Evolutionary conservation across 495 filamentous ascomycete species (phyloP), one percentile per base, ranked within the genome.

Genomic region (Podospora didyma): DNA sequence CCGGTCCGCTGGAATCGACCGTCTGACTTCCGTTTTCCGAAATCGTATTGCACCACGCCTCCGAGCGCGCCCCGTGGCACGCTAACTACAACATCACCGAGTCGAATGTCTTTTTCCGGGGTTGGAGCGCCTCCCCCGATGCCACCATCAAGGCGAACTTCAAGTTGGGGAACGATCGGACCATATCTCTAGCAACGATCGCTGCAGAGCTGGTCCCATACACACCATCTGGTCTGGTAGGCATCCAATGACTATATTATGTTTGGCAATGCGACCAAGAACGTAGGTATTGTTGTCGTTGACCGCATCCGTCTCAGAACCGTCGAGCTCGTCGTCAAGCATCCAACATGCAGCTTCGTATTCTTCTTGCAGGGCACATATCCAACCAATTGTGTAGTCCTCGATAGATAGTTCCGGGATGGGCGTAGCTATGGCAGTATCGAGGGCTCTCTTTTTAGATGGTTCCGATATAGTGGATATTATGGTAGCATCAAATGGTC

Each of bases 231-330:
- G n/a, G n/a, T 24, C 28, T 9, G 49, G 31, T 3, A 52, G 28
- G 9, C n/a, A 52, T 11, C 67, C 66, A 19, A 79, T 67, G 12
- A 76, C 77, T 7, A 81, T 56, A 49, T 73, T 65, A 60, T 80
- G 74, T 44, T 64, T 62, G 12, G 67, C 70, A 37, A 79, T 74
- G 46, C 69, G 64, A 17, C 76, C 77, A 20, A 75, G 57, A 0
- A 63, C 72, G 50, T 78, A 78, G 41, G 62, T 58, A 46, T 73
- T 76, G 7, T 45, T 19, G 46, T 78, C 72, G 58, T 84, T 78
- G 3, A 82, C 69, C 48, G 77, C 73, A 58, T 84, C 79, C 4
- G 83, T 69, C 64, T 78, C 34, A 70, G 19, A 69, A 16, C 34
- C 9, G 0, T 37, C 34, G 34, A 37, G 16, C 16, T 37, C 34